A percentile compares a stretch with the other conserved stretches of the same genome.
phyloP scores from a whole-genome alignment of 2,329 filamentous ascomycete species.

The Nannizzia gypsea region DNA sequence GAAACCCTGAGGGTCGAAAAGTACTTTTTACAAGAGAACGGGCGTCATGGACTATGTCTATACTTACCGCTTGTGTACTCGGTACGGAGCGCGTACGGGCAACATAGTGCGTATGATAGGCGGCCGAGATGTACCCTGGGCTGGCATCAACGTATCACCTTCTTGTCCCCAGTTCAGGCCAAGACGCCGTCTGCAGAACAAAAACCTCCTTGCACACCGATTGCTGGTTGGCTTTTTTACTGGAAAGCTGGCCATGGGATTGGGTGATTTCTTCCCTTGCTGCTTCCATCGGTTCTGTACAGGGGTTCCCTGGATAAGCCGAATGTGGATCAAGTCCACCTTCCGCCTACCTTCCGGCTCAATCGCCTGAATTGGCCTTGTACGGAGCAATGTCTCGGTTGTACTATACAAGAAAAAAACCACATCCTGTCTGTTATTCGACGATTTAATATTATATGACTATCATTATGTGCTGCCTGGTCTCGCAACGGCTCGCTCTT shows the following conservation, averaged over 20 bases:
- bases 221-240: background rate
- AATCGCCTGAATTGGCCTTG: background rate
- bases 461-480: background rate
- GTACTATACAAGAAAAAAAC: background rate
- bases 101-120: slow-evolving; percentile 1
- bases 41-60: background rate
- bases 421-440: background rate
- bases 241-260: background rate
- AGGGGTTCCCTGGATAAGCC: background rate
- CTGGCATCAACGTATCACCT: background rate
- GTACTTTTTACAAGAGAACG: background rate
- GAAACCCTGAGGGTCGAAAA: background rate
- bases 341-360: slow-evolving; percentile 6
- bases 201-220: background rate
- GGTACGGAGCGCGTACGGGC: background rate
- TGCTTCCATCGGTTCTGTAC: background rate
- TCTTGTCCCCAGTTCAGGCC: background rate
- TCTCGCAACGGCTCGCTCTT: background rate
- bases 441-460: background rate
- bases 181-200: slow-evolving; percentile 1
- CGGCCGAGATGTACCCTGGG: background rate
- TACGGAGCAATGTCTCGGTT: background rate
- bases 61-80: slow-evolving; percentile 1
- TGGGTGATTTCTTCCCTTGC: background rate
- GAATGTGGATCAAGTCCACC: background rate